phyloP scores from a whole-genome alignment of 1,284 basidiomycete genomes.

The Sanghuangporus sanghuang region DNA sequence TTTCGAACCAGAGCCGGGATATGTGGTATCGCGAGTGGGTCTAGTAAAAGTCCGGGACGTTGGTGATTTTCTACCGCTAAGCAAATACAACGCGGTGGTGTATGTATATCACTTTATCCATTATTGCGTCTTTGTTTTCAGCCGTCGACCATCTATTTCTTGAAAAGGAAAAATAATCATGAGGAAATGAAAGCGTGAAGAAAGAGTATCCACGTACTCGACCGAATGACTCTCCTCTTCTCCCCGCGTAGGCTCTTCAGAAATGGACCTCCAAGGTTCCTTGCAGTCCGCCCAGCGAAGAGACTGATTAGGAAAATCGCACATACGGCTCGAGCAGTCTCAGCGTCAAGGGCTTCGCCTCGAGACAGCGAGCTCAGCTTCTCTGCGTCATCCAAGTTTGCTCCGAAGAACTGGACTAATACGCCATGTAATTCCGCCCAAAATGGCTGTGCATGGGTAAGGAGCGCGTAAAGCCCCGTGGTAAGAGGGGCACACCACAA shows the following conservation, averaged over 20 bases:
- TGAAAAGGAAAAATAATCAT: neutral
- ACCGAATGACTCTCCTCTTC: conserved; percentile 20
- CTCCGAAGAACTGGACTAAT: conserved; percentile 25
- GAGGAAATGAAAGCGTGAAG: neutral
- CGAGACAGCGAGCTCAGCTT: conserved; percentile 22
- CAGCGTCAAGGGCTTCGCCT: conserved; percentile 44
- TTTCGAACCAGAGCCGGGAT: too few relatives aligned
- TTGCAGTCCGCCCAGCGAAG: conserved; percentile 52
- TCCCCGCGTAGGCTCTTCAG: conserved; percentile 13
- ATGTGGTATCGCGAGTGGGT: too few relatives aligned
- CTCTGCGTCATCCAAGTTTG: conserved; percentile 24
- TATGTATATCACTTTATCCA: neutral
- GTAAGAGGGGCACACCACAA: conserved; percentile 69
- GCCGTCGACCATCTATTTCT: conserved; percentile 12
- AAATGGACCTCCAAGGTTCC: conserved; percentile 42
- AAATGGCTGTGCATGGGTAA: conserved; percentile 75
- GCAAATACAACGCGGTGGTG: neutral
- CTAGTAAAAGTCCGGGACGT: too few relatives aligned
- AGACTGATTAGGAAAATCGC: conserved; percentile 52
- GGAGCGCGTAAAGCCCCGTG: conserved; percentile 64
- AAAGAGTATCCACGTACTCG: conserved; percentile 15
- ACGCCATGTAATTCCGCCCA: conserved; percentile 57
- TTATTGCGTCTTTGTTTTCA: conserved; percentile 14
- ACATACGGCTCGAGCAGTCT: conserved; percentile 63
- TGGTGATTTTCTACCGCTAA: neutral